These are phyloP conservation scores for Coemansia sp. DNA, from an alignment of 192 early-diverging fungal species.

Conservation along the genomic window DNA sequence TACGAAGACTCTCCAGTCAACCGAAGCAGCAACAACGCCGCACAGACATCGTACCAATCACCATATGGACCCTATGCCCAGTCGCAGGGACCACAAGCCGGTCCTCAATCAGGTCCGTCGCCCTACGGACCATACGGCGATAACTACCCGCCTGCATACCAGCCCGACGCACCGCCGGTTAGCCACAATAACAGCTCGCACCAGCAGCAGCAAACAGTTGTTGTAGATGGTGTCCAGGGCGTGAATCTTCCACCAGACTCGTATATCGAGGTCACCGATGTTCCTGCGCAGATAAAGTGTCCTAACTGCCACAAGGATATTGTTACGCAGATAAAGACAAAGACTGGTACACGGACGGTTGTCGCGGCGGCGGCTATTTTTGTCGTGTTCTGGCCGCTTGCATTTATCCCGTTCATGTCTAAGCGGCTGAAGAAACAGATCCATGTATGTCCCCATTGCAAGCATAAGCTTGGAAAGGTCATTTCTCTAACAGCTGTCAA, in stretches of 20 bases:
- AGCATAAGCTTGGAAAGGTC: constrained; percentile 39
- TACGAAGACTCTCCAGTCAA: constrained; percentile 12
- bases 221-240: constrained; percentile 21
- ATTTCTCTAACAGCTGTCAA: constrained; percentile 31
- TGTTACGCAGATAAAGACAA: constrained; percentile 36
- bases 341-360: constrained; percentile 29
- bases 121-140: constrained; percentile 20
- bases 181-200: neutral
- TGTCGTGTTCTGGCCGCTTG: constrained; percentile 45
- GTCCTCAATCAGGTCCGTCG: neutral
- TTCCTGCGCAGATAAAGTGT: constrained; percentile 30
- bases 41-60: constrained; percentile 5
- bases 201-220: constrained; percentile 13
- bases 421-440: constrained; percentile 40
- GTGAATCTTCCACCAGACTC: constrained; percentile 24
- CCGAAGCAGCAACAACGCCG: neutral
- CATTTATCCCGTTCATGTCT: constrained; percentile 38
- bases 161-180: neutral
- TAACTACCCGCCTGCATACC: constrained; percentile 1
- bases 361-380: constrained; percentile 44
- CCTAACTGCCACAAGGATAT: constrained; percentile 33
- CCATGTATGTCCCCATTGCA: constrained; percentile 38
- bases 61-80: constrained; percentile 9
- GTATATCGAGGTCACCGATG: constrained; percentile 37
- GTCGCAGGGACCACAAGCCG: neutral